Percentiles rank a stretch among this genome's conserved stretches.
These are phyloP conservation scores for Mycena galopus DNA, from an alignment of 768 basidiomycete species.

Conservation along the genomic window DNA sequence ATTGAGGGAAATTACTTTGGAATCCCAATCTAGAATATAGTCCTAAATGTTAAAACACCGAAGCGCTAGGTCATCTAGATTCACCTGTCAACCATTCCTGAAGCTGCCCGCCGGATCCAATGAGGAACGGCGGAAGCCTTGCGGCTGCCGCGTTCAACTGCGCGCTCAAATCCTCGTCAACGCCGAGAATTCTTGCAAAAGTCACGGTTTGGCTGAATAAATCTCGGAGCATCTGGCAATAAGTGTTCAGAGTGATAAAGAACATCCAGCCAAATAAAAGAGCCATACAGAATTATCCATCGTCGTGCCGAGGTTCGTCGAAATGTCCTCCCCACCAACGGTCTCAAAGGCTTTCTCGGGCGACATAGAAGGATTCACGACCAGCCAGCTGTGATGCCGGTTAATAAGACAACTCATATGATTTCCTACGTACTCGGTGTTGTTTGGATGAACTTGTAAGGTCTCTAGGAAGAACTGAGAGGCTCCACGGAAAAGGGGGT, in stretches of 20 bases:
- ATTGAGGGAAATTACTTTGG: neutral
- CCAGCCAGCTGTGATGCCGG: constrained; percentile 6
- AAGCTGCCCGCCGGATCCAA: constrained; percentile 30
- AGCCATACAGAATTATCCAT: constrained; percentile 34
- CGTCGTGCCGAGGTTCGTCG: constrained; percentile 22
- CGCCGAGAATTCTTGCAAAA: constrained; percentile 24
- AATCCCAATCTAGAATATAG: constrained; percentile 14
- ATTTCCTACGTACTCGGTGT: constrained; percentile 13
- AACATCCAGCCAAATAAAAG: neutral
- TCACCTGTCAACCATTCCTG: constrained; percentile 32
- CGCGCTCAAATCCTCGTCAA: constrained; percentile 21
- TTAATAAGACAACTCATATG: neutral
- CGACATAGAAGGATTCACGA: constrained; percentile 21
- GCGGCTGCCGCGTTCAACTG: constrained; percentile 21
- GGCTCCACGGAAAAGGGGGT: constrained; percentile 23
- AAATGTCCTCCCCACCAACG: constrained; percentile 12
- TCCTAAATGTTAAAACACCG: neutral
- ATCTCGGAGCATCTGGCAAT: constrained; percentile 11
- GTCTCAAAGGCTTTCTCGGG: constrained; percentile 10
- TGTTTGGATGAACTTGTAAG: constrained; percentile 17
- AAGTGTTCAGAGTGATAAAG: neutral
- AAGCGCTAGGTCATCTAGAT: constrained; percentile 1
- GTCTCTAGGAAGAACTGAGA: constrained; percentile 26
- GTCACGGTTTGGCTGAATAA: constrained; percentile 25
- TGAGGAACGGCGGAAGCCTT: constrained; percentile 29